Evolutionary conservation across 2,329 filamentous ascomycete species (phyloP).

Genomic region (Fusarium continuum): DNA sequence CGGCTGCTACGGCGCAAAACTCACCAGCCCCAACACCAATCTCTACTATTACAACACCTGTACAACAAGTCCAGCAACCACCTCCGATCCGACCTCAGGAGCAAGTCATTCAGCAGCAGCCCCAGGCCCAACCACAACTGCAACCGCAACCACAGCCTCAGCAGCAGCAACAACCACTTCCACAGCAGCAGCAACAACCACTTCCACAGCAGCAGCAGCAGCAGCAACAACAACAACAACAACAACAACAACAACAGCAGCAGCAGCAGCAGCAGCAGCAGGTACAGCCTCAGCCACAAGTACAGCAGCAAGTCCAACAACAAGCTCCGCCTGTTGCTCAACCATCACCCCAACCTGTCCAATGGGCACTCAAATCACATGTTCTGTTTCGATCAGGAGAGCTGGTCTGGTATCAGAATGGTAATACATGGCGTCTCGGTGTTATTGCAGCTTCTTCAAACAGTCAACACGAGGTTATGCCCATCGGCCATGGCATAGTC

Average conservation of each 20-base stretch:
- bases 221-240: constrained; percentile 16
- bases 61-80: constrained; percentile 26
- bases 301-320: constrained; percentile 31
- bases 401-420: constrained; percentile 61
- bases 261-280: constrained; percentile 31
- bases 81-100: constrained; percentile 19
- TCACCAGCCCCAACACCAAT: constrained; percentile 29
- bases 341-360: constrained; percentile 28
- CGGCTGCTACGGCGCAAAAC: constrained; percentile 29
- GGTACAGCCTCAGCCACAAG: constrained; percentile 13
- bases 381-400: constrained; percentile 59
- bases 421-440: constrained; percentile 59
- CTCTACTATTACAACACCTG: constrained; percentile 7
- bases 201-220: constrained; percentile 16
- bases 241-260: constrained; percentile 24
- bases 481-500: constrained; percentile 52
- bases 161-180: constrained; percentile 8
- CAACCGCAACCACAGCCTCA: constrained; percentile 24
- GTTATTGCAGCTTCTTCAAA: constrained; percentile 51
- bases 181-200: constrained; percentile 13
- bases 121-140: constrained; percentile 18
- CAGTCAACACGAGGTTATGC: constrained; percentile 51
- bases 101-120: constrained; percentile 12
- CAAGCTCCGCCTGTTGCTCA: constrained; percentile 35
- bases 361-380: constrained; percentile 49